Base-by-base conservation (phyloP, 768 basidiomycete species). In the Collybiopsis luxurians region DNA sequence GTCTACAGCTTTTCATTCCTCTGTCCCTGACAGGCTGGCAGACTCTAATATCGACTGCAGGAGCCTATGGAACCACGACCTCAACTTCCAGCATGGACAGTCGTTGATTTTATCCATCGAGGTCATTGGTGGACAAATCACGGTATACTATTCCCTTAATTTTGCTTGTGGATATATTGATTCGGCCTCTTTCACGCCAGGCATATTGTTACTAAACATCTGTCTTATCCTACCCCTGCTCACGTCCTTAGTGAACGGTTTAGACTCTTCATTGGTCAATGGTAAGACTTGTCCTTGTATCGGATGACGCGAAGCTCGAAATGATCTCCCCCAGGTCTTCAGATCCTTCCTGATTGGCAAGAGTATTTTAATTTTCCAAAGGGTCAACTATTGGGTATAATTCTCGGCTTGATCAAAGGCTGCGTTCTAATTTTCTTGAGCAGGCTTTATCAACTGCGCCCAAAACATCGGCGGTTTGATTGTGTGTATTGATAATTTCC, bases 201-300 rank as follows among this genome's bases (percentile, higher is more conserved):
- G 58, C 86, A 86, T 85, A 26, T 79, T 87, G 27, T 55, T 77
- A 48, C 69, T 87, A 38, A 87, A 87, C 66, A 56, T 87, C 4
- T 82, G 78, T 61, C 73, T 89, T 30, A 54, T 84, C 15, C 71
- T 89, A 15, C 84, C 87, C 1, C 73, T 89, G n/a, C 69, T 88
- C 55, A 86, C 87, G 15, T 80, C 85, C 17, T 72, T 79, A 13
- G 79, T 81, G 48, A 89, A 87, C 68, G 87, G 89, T 24, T 77
- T 86, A 49, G 85, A 88, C 65, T 83, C 84, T 3, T 87, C 85
- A n/a, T 69, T 86, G 44, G 75, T 86, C 15, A 87, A 87, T 62
- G 74, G 73, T 78, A 55, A 31, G 63, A 19, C 59, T 48, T 60
- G 55, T 39, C 4, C 40, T 6, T 9, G 19, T 42, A 4, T 6